Evolutionary conservation across 208 protist genomes (phyloP), one percentile per base, ranked within the genome.

Genomic region (Vickermania ingenoplastis): DNA sequence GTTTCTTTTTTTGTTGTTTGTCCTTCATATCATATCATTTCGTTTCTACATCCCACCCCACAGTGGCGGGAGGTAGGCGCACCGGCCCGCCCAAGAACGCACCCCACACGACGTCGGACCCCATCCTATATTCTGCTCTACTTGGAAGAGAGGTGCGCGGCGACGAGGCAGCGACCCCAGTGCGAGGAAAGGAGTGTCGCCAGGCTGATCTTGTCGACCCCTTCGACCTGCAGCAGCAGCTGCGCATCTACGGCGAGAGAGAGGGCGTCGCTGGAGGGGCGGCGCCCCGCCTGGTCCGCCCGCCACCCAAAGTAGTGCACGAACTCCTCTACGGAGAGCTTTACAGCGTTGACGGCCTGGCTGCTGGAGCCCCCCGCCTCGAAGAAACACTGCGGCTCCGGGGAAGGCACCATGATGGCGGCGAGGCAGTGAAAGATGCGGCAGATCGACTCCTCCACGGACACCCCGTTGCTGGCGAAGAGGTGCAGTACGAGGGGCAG

Each of bases 171-270:
- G 2, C 52, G 61, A 0, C 80, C 82, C 86, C 86, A 92, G 50
- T 86, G 82, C 22, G 86, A 89, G 55, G 86, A 69, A 17, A 87
- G 61, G 3, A 92, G 65, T 0, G 85, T 52, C 13, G 82, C 67
- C 41, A 92, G 67, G 23, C 76, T 84, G 21, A 92, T 60, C n/a
- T 53, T 59, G 13, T 58, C n/a, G 1, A 30, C 54, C 1, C 59
- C 57, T 52, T 89, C 86, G 24, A 77, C 53, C 59, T 81, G 75
- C 59, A 80, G 54, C 22, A 92, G 69, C 59, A 92, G 66, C 49
- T 67, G 79, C 31, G 65, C 57, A 30, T 73, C 73, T 28, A 31
- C 49, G 23, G 56, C 63, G 17, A 74, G 68, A 41, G 25, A 73
- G 62, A 66, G 77, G 71, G 4, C 48, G n/a, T 69, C 17, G 30